phyloP scores from a whole-genome alignment of 2,329 filamentous ascomycete genomes.

The Penicillium sp. region DNA sequence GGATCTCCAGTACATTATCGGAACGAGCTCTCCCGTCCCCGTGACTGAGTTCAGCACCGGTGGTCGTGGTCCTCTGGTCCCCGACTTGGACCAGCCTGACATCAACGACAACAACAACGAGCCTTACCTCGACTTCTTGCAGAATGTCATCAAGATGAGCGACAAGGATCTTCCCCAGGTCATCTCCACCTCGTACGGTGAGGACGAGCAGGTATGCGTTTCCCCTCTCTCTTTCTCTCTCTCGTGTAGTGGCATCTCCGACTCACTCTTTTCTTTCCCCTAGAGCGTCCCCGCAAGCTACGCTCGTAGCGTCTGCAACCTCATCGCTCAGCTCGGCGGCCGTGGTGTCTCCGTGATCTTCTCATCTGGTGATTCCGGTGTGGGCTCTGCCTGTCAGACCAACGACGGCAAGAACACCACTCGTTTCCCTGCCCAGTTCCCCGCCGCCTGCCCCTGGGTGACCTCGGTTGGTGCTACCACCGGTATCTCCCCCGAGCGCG shows the following conservation, averaged over 20 bases:
- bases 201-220: conserved; percentile 33
- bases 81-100: conserved; percentile 44
- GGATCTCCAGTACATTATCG: conserved; percentile 46
- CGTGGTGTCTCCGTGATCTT: conserved; percentile 46
- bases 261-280: too few species aligned
- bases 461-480: conserved; percentile 41
- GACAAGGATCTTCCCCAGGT: conserved; percentile 31
- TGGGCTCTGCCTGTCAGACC: conserved; percentile 32
- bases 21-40: conserved; percentile 40
- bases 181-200: conserved; percentile 38
- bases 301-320: conserved; percentile 36
- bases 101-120: conserved; percentile 42
- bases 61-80: conserved; percentile 42
- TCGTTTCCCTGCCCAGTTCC: conserved; percentile 41
- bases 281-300: conserved; percentile 33
- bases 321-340: conserved; percentile 46
- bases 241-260: too few species aligned
- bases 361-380: conserved; percentile 46
- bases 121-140: conserved; percentile 37
- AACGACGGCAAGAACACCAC: conserved; percentile 33
- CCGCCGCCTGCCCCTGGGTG: conserved; percentile 34
- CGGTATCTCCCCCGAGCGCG: conserved; percentile 33
- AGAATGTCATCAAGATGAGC: conserved; percentile 27
- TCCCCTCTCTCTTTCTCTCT: too few species aligned
- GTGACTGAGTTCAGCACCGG: conserved; percentile 45